Evolutionary conservation across 169 alveolate species (phyloP), one percentile per base, ranked within the genome.

Genomic region (Eimeria nieschulzi): DNA sequence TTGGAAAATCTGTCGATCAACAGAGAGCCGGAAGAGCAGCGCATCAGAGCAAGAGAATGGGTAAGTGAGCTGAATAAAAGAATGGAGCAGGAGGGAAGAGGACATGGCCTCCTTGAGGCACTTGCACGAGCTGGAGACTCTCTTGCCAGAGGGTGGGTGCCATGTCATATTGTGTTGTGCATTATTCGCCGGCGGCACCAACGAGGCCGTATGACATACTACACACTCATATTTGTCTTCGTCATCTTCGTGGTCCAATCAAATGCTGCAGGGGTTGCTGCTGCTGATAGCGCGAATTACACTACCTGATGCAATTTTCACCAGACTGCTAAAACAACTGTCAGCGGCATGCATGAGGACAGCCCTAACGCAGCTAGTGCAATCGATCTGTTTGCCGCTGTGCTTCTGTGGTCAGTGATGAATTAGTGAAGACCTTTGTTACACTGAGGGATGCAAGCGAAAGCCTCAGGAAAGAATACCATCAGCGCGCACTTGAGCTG

Each of bases 11-110:
- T 78, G 51, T 21, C 51, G 25, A 9, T 78, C 46, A 19, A 70
- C 15, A 56, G 51, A 21, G 86, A 33, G n/a, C 64, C 23, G 86
- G 39, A n/a, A 54, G 86, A 78, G 55, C 86, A 78, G 86, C 86
- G 86, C 53, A 78, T 8, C 15, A 51, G 9, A n/a, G 86, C 86
- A 6, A 55, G 53, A 23, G 71, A 51, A 12, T 78, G 86, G 86
- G 54, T 78, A 10, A 68, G 12, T 9, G 86, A 78, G 71, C 86
- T 78, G 21, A 51, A 59, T 2, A 56, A 53, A 51, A 15, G 55
- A 15, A 64, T 53, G 86, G 55, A 51, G 13, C 66, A 55, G 15
- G 86, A 78, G 55, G 86, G 86, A 23, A 51, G 86, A 46, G 86
- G 86, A 19, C 51, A 54, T 19, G 86, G 71, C 17, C n/a, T 78